These are phyloP conservation scores for Saccharomycopsis synnaedendra DNA, from an alignment of 805 yeast species.

Conservation along the genomic window DNA sequence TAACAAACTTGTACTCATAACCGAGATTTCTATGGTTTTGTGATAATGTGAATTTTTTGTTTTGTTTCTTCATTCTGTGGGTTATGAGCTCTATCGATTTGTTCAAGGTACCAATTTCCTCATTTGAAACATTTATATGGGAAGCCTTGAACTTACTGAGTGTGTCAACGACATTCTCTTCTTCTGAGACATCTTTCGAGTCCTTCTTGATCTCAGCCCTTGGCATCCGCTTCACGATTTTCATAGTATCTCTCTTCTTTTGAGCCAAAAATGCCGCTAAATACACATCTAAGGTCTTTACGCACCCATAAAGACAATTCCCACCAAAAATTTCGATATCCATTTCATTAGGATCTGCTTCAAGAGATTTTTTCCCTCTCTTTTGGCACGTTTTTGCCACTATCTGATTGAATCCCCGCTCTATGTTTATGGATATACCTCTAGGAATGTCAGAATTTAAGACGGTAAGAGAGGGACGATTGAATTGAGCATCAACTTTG, in stretches of 20 bases:
- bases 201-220: neutral
- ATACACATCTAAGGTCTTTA: conserved; percentile 43
- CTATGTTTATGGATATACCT: conserved; percentile 59
- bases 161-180: too few relatives aligned
- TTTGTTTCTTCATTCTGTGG: conserved; percentile 1
- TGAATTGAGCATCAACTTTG: conserved; percentile 12
- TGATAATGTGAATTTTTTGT: neutral
- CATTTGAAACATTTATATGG: neutral
- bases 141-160: too few relatives aligned
- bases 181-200: too few relatives aligned
- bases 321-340: conserved; percentile 23
- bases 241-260: conserved; percentile 51
- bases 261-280: conserved; percentile 47
- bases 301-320: conserved; percentile 40
- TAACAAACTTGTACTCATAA: conserved; percentile 1
- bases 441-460: conserved; percentile 58
- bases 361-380: conserved; percentile 10
- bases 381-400: conserved; percentile 22
- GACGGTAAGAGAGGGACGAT: conserved; percentile 40
- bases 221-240: conserved; percentile 33
- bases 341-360: conserved; percentile 1
- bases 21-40: neutral
- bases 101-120: conserved; percentile 1
- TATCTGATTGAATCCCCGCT: conserved; percentile 45
- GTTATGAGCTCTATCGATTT: neutral